A percentile compares a stretch with the other conserved stretches of the same genome.
These are phyloP conservation scores for Yamadazyma insecticola DNA, from an alignment of 805 yeast species.

Conservation along the genomic window DNA sequence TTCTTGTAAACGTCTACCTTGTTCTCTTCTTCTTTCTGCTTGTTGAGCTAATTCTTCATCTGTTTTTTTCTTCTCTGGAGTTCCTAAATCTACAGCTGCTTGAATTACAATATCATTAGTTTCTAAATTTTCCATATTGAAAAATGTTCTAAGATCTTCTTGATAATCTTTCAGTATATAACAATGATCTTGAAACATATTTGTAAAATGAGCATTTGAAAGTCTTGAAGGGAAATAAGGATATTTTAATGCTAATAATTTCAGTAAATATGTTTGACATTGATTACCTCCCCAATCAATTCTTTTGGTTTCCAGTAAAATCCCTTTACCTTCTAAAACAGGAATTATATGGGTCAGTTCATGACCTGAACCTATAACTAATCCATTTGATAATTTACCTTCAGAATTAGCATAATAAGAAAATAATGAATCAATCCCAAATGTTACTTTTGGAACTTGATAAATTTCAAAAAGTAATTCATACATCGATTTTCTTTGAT, in stretches of 20 bases:
- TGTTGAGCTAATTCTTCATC: constrained; percentile 78
- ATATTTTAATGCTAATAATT: constrained; percentile 71
- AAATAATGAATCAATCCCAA: constrained; percentile 81
- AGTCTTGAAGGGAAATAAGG: constrained; percentile 86
- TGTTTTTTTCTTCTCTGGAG: constrained; percentile 63
- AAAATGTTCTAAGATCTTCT: constrained; percentile 51
- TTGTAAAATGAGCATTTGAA: constrained; percentile 56
- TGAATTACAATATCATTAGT: constrained; percentile 73
- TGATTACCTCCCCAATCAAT: constrained; percentile 90
- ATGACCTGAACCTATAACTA: constrained; percentile 81
- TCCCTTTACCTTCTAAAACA: constrained; percentile 63
- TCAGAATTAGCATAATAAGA: constrained; percentile 66
- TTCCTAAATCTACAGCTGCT: constrained; percentile 66
- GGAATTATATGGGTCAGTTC: constrained; percentile 84
- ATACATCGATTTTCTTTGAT: constrained; percentile 70
- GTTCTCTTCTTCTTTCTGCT: constrained; percentile 76
- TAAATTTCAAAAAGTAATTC: constrained; percentile 86
- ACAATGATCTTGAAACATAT: constrained; percentile 70
- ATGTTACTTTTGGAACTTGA: constrained; percentile 63
- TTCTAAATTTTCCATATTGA: constrained; percentile 63
- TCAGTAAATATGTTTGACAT: constrained; percentile 58
- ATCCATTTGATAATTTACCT: constrained; percentile 37
- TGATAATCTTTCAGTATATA: constrained; percentile 69
- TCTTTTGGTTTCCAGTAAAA: constrained; percentile 66
- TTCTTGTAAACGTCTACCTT: constrained; percentile 84